Evolutionary conservation across 768 basidiomycete genomes (phyloP), one percentile per base, ranked within the genome.

Genomic region (Rhizopogon roseolus): DNA sequence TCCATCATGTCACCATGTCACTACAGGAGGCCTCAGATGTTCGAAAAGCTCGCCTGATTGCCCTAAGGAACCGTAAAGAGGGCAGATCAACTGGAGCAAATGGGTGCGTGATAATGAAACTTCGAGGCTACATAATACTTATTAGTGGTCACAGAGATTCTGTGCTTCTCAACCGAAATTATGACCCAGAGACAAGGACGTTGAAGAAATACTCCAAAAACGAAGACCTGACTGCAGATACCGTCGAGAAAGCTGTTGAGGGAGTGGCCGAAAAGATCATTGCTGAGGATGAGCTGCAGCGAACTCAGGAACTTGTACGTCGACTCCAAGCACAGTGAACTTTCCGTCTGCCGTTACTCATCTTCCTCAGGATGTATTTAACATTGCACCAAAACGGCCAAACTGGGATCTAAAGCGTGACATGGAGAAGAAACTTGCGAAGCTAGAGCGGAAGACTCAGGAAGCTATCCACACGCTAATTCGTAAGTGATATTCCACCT

Each of bases 321-420:
- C 3, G 22, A 41, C 45, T 51, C 38, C 27, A 37, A 29, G 40
- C 29, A 25, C 41, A 49, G 41, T 16, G 19, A 36, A 46, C 50
- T 57, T 22, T 36, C 44, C 46, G 39, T 50, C 14, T 38, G 14
- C 40, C n/a, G 27, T 10, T 6, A 36, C 41, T 54, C 52, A 54
- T 39, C 36, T 43, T 50, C 57, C 39, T 41, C 46, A 96, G 94
- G 92, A 96, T 66, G 77, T 97, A 42, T 91, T 97, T 67, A 98
- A 97, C 66, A 98, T 99, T 61, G 95, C 94, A 22, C 97, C 97
- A 4, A 98, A 95, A 78, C 81, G 94, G 44, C 86, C 92, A 9
- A 98, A 96, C 70, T 96, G 93, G 94, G 93, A 96, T 67, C 76
- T 97, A 62, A 95, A 94, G 69, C 83, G 93, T 54, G 93, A 98